Base-by-base conservation (phyloP, 1,284 basidiomycete species). In the Naganishia sp. region DNA sequence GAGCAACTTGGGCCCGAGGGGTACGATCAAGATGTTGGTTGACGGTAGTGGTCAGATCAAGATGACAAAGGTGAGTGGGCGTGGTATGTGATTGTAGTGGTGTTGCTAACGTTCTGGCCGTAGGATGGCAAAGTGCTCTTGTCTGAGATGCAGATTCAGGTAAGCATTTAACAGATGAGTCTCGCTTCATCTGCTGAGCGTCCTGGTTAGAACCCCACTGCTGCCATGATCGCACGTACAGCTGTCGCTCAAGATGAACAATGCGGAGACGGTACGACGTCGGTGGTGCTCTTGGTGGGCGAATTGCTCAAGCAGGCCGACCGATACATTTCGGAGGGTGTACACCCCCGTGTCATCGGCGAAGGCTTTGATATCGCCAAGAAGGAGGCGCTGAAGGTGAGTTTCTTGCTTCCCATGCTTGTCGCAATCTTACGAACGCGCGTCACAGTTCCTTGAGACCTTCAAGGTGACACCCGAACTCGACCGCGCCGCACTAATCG, bases 1-100 rank as follows among this genome's bases (percentile, higher is more conserved):
- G 83, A 88, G 90, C 77, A 99, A 99, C 82, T 85, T 99, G 69
- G 93, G 94, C 54, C 94, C 94, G 21, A 83, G 93, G 80, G 94
- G 94, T 69, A 98, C 95, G 3, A 86, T 98, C 73, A 99, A 99
- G 84, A 97, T 99, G 94, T 88, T 99, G 54, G 96, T 99, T 55
- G 96, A 99, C 80, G 96, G 96, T 68, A 85, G 94, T n/a, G 96
- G 96, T 16, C 93, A 96, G 83, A 94, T 99, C 81, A 99, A 98
- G 85, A 96, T 99, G 92, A 99, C 96, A 73, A 99, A 99, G 84
- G 82, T 82, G 63, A 63, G 78, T 59, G 45, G 15, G n/a, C 44
- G 39, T 68, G 42, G 36, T 42, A 31, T n/a, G 10, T 49, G 33
- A 16, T 23, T 48, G 16, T n/a, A 23, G 13, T 36, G 9, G 44